Evolutionary conservation across 305 asterid species (phyloP).

Genomic region (Fraxinus baroniana): DNA sequence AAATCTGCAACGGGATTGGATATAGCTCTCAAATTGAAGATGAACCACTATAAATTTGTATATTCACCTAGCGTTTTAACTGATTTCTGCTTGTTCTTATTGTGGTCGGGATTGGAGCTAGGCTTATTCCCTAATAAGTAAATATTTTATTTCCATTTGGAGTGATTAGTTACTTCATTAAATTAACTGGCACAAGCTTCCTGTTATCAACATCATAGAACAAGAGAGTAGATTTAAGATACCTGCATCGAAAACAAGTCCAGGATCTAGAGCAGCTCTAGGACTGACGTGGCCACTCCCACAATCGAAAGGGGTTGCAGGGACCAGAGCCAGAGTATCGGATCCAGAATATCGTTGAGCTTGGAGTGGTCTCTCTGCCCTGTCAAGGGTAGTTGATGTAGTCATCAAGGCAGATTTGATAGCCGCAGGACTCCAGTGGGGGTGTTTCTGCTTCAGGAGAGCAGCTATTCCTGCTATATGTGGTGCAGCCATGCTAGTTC

Average conservation of each 20-base stretch:
- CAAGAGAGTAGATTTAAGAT: not conserved
- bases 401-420: conserved; percentile 97
- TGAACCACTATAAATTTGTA: not conserved
- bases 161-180: not conserved
- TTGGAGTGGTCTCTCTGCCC: conserved; percentile 90
- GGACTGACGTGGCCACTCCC: conserved; percentile 99
- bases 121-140: not conserved
- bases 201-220: not conserved
- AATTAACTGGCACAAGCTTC: not conserved
- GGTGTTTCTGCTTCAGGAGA: conserved; percentile 90
- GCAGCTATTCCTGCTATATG: conserved; percentile 99
- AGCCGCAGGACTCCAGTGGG: conserved; percentile 99
- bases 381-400: conserved; percentile 76
- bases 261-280: conserved; percentile 94
- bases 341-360: conserved; percentile 86
- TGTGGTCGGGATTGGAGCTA: not conserved
- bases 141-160: not conserved
- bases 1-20: not conserved
- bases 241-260: conserved; percentile 93
- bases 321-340: conserved; percentile 63
- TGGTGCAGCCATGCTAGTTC: conserved; percentile 99
- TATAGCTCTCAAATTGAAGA: not conserved
- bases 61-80: not conserved
- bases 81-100: not conserved
- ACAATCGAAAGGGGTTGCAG: conserved; percentile 93